phyloP scores from a whole-genome alignment of 495 filamentous ascomycete genomes.

The Xylaria grammica region DNA sequence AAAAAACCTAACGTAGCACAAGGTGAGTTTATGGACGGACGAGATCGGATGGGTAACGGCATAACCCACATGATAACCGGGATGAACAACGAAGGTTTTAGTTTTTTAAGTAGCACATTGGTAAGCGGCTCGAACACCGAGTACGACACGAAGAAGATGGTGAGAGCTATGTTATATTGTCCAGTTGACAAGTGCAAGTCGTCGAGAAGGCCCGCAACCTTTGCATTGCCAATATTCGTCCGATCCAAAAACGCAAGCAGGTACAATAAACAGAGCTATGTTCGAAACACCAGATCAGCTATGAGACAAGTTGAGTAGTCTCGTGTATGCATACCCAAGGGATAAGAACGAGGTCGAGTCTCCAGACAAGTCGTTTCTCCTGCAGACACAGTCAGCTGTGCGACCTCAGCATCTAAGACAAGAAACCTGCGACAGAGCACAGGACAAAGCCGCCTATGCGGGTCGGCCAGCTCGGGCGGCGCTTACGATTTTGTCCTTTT shows the following conservation, averaged over 20 bases:
- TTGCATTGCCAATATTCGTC: constrained; percentile 87
- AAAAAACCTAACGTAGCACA: constrained; percentile 41
- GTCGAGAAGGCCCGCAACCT: constrained; percentile 72
- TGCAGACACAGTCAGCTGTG: constrained; percentile 38
- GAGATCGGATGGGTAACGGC: constrained; percentile 10
- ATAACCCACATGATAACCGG: constrained; percentile 75
- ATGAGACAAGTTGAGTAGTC: neutral
- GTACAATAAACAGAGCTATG: constrained; percentile 77
- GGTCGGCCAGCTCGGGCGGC: neutral
- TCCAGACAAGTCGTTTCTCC: constrained; percentile 71
- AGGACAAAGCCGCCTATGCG: neutral
- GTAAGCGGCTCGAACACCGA: constrained; percentile 84
- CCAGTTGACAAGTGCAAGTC: constrained; percentile 54
- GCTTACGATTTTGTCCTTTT: constrained; percentile 68
- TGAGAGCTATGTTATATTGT: constrained; percentile 78
- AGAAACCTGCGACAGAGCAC: neutral
- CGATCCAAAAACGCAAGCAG: constrained; percentile 84
- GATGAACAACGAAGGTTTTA: constrained; percentile 61
- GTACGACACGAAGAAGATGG: constrained; percentile 94
- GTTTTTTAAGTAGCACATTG: constrained; percentile 82
- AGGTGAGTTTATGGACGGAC: constrained; percentile 19
- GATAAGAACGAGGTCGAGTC: constrained; percentile 72
- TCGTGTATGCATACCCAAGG: constrained; percentile 62
- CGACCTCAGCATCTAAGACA: neutral
- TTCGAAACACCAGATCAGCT: constrained; percentile 7